Conservation (phyloP, 768 basidiomycete genomes). For the Mycena metata region DNA sequence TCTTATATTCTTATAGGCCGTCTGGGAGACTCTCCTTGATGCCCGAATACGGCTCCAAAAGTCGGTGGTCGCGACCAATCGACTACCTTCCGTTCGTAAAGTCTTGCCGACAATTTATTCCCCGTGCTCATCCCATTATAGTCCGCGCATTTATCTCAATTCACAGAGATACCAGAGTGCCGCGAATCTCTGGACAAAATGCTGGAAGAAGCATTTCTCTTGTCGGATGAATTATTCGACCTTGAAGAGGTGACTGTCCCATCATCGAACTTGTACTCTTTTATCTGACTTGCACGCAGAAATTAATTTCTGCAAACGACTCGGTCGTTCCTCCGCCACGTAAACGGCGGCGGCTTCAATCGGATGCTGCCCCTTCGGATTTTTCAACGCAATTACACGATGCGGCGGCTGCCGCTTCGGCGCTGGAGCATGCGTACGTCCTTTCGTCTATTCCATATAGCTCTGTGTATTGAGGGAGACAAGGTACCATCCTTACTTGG, state of each 20-base stretch:
- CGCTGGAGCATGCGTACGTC: slow-evolving; percentile 69
- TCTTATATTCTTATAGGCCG: slow-evolving; percentile 58
- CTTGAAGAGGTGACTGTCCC: slow-evolving; percentile 70
- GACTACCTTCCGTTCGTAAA: slow-evolving; percentile 70
- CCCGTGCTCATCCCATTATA: slow-evolving; percentile 37
- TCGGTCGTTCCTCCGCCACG: slow-evolving; percentile 62
- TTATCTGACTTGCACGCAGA: slow-evolving; percentile 47
- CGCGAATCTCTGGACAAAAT: slow-evolving; percentile 63
- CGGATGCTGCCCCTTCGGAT: slow-evolving; percentile 46
- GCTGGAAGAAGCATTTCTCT: slow-evolving; percentile 68
- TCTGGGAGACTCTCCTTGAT: slow-evolving; percentile 92
- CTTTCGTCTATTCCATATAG: not conserved
- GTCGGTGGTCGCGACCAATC: slow-evolving; percentile 72
- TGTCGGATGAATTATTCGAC: slow-evolving; percentile 77
- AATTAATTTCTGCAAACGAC: slow-evolving; percentile 62
- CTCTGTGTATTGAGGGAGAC: slow-evolving; percentile 18
- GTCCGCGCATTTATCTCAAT: slow-evolving; percentile 55
- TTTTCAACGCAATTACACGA: slow-evolving; percentile 56
- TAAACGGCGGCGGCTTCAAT: slow-evolving; percentile 66
- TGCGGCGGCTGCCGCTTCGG: slow-evolving; percentile 55
- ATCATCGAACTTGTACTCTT: not conserved
- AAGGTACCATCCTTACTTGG: slow-evolving; percentile 76
- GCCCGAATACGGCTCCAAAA: slow-evolving; percentile 95
- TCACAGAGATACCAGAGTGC: slow-evolving; percentile 54
- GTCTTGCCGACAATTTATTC: not conserved